Percentiles rank a stretch among this genome's conserved stretches.
These are phyloP conservation scores for Solanum infundibuliforme DNA, from an alignment of 257 asterid species.

Conservation along the genomic window DNA sequence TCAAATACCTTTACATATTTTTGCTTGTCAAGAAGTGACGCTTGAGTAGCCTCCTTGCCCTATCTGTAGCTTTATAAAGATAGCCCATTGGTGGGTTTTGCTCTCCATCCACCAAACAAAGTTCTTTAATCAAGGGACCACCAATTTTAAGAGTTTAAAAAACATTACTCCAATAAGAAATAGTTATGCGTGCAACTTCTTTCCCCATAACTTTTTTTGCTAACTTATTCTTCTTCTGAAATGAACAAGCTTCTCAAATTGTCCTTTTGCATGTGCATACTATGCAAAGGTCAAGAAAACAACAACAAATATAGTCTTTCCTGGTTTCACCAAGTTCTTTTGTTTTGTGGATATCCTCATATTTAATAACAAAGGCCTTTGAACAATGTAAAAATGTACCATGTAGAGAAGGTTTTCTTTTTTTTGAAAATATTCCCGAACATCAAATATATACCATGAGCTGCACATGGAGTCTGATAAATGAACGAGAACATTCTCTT, in stretches of 20 bases:
- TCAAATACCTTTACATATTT: neutral
- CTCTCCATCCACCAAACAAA: neutral
- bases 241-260: neutral
- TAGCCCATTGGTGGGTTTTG: neutral
- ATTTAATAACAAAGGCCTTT: neutral
- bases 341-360: neutral
- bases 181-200: neutral
- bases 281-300: neutral
- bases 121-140: neutral
- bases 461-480: neutral
- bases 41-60: neutral
- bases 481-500: neutral
- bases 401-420: neutral
- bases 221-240: neutral
- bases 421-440: neutral
- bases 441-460: neutral
- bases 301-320: neutral
- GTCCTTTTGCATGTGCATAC: neutral
- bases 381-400: neutral
- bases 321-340: neutral
- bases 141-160: neutral
- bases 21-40: neutral
- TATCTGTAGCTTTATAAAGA: neutral
- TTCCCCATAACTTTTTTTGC: neutral
- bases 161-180: neutral